Evolutionary conservation across 768 basidiomycete species (phyloP).

Genomic region (Symmetrospora coprosmae): DNA sequence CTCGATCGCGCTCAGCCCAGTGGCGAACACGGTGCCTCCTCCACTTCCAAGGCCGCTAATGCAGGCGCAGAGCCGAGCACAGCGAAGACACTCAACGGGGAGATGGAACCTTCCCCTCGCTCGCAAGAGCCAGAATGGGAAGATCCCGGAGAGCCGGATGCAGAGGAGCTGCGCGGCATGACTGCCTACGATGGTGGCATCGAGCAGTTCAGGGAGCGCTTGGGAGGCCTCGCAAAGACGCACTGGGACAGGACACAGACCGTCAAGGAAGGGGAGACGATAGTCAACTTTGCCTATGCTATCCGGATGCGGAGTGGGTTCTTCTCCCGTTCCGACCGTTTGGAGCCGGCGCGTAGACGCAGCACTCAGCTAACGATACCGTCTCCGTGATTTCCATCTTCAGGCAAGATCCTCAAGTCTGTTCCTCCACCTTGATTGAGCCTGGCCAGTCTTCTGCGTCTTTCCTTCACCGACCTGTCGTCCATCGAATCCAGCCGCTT

Average conservation of each 20-base stretch:
- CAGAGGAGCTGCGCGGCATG: constrained; percentile 15
- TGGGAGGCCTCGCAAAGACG: neutral
- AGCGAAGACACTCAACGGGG: too few species aligned
- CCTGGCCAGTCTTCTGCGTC: too few species aligned
- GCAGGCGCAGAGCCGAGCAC: too few species aligned
- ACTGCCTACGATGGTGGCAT: constrained; percentile 13
- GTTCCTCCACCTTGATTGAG: neutral
- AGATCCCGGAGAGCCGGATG: constrained; percentile 17
- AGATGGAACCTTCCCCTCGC: too few species aligned
- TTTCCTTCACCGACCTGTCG: too few species aligned
- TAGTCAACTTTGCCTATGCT: constrained; percentile 20
- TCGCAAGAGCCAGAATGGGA: constrained; percentile 14
- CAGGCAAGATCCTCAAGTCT: constrained; percentile 22
- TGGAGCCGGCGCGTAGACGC: too few species aligned
- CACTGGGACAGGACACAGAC: constrained; percentile 7
- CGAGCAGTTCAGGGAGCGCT: constrained; percentile 3
- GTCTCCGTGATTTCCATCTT: neutral
- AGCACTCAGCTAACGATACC: neutral
- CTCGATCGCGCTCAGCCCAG: too few species aligned
- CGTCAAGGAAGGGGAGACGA: constrained; percentile 16
- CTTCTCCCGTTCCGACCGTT: too few species aligned
- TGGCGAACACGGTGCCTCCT: too few species aligned
- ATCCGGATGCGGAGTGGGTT: constrained; percentile 18
- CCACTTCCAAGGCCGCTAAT: too few species aligned
- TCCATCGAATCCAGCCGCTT: too few species aligned